Evolutionary conservation across 192 early-diverging fungal genomes (phyloP).

Genomic region (Gryganskiella cystojenkinii): DNA sequence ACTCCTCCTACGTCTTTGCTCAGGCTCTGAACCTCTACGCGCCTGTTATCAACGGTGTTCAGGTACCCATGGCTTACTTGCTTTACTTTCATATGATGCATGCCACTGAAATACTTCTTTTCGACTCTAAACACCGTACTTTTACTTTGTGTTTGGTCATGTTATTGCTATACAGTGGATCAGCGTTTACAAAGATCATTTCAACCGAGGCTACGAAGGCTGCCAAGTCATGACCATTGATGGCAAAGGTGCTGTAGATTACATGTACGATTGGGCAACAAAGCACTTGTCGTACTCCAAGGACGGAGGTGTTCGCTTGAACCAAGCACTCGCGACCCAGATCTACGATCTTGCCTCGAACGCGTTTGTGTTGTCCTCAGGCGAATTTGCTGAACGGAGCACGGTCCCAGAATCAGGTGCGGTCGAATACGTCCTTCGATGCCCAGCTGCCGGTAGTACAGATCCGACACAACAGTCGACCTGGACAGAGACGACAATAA

Average conservation of each 20-base stretch:
- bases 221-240: constrained; percentile 36
- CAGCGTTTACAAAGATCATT: constrained; percentile 5
- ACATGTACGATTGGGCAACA: constrained; percentile 13
- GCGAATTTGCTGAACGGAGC: neutral
- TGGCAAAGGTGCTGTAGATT: constrained; percentile 11
- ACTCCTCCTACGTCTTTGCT: constrained; percentile 7
- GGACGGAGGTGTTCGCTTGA: constrained; percentile 44
- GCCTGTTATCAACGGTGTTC: constrained; percentile 11
- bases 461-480: neutral
- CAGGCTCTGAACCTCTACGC: constrained; percentile 27
- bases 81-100: neutral
- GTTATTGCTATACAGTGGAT: constrained; percentile 1
- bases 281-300: constrained; percentile 7
- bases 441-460: neutral
- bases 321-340: constrained; percentile 20
- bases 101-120: neutral
- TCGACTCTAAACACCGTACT: neutral
- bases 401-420: neutral
- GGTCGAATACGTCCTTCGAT: constrained; percentile 12
- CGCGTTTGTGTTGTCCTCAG: neutral
- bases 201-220: constrained; percentile 5
- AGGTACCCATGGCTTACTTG: constrained; percentile 18
- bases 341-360: neutral
- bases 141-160: neutral
- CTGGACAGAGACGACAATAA: no score